Evolutionary conservation across 768 basidiomycete genomes (phyloP).

Genomic region (Lactifluus subvellereus): DNA sequence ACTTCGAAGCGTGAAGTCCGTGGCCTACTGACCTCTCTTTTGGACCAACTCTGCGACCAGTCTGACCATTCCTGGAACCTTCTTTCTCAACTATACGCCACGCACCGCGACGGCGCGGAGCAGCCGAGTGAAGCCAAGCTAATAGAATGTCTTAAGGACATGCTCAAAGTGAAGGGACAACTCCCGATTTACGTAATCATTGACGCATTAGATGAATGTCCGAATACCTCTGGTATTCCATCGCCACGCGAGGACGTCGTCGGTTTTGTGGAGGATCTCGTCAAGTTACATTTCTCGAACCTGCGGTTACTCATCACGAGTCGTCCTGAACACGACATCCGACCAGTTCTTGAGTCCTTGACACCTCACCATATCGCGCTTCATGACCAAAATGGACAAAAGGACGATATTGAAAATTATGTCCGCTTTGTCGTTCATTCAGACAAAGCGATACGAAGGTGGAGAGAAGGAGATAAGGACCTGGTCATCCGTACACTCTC

Average conservation of each 20-base stretch:
- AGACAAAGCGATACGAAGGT: neutral
- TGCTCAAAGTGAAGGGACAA: neutral
- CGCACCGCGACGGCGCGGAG: neutral
- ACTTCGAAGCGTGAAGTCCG: neutral
- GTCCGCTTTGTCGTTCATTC: neutral
- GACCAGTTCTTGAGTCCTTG: neutral
- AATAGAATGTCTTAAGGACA: neutral
- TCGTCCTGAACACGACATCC: neutral
- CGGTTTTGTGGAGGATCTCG: neutral
- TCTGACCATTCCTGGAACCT: neutral
- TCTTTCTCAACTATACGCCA: neutral
- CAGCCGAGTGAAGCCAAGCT: neutral
- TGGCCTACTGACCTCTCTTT: neutral
- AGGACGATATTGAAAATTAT: neutral
- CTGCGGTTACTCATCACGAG: neutral
- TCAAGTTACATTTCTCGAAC: too few relatives aligned
- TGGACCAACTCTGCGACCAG: neutral
- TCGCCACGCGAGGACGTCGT: neutral
- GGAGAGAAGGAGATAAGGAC: neutral
- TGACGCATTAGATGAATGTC: neutral
- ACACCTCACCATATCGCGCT: neutral
- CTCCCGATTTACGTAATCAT: neutral
- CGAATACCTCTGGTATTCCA: neutral
- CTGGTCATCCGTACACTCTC: neutral
- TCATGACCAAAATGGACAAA: neutral